Base-by-base conservation (phyloP, 441 rosid species). In the Brassica hybrid region DNA sequence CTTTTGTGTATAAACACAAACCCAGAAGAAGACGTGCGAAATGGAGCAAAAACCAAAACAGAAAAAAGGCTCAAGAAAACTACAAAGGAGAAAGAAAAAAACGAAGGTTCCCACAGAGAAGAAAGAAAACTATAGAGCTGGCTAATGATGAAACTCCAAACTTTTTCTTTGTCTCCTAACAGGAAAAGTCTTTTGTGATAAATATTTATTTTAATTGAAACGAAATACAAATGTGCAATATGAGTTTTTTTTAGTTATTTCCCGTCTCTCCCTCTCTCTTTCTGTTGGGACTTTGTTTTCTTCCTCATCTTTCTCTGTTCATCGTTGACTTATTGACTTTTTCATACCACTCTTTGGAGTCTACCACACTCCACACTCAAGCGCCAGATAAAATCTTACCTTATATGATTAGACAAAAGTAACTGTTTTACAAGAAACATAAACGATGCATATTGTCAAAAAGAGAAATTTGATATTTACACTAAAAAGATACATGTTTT, bases 291-390 rank as follows among this genome's bases (percentile, higher is more conserved):
- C 64, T 8, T 38, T 18, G 41, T 72, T 63, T 63, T 69, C 75
- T 79, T 69, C 56, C 21, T 17, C 66, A 7, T 8, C 10, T 4
- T 2, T 34, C 76, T 41, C 54, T 79, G 74, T 79, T 74, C 67
- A 41, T 43, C 67, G 71, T 69, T 79, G 82, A 79, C 82, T 62
- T 69, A 0, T 79, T 79, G 82, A 79, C 82, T 78, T 60, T 60
- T 57, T 6, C 6, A 8, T 18, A 5, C 14, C 18, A 76, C 64
- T 32, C 8, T 69, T 12, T 13, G 17, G 54, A 48, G 54, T 48
- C 16, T 10, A 48, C 45, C 45, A 38, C 45, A 32, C 16, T 3
- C 17, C 41, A 52, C 3, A 9, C 7, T 0, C 4, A 5, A n/a
- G 17, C 16, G 17, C 17, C n/a, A 52, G 43, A 16, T 56, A 3